These are phyloP conservation scores for Cornus florida DNA, from an alignment of 148 eudicot genomes.

Conservation along the genomic window DNA sequence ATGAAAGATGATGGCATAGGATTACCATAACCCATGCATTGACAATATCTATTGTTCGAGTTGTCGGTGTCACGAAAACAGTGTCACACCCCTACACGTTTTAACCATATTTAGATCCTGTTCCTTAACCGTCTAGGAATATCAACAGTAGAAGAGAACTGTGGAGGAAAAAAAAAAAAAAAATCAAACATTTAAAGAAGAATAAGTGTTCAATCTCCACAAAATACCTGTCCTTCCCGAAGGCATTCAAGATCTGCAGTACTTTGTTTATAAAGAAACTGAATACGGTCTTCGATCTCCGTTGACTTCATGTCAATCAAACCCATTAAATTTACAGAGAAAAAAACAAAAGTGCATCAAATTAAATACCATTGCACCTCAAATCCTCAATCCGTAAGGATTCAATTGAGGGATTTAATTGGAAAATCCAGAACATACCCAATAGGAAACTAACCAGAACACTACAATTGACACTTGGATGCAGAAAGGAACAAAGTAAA, in stretches of 20 bases:
- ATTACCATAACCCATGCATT: slow-evolving; percentile 79
- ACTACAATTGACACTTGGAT: not conserved
- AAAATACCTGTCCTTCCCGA: slow-evolving; percentile 56
- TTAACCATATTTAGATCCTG: slow-evolving; percentile 8
- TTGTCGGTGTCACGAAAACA: slow-evolving; percentile 75
- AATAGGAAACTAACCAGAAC: not conserved
- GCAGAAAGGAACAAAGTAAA: slow-evolving; percentile 1
- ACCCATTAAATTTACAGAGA: slow-evolving; percentile 6
- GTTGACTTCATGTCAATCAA: slow-evolving; percentile 44
- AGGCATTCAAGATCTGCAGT: slow-evolving; percentile 77
- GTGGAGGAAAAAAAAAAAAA: too few species aligned
- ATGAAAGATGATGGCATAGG: slow-evolving; percentile 6
- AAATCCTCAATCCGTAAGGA: not conserved
- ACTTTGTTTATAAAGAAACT: slow-evolving; percentile 76
- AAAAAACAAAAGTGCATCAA: not conserved
- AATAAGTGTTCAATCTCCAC: not conserved
- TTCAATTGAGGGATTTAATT: not conserved
- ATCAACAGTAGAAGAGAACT: not conserved
- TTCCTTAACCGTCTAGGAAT: not conserved
- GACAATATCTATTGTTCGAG: slow-evolving; percentile 69
- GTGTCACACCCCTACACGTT: slow-evolving; percentile 70
- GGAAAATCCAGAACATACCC: not conserved
- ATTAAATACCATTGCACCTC: not conserved
- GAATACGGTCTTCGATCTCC: slow-evolving; percentile 72
- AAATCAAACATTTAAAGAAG: not conserved